Base-by-base conservation (phyloP, 352 stramenopile genomes). In the Phytopythium oedochilum region DNA sequence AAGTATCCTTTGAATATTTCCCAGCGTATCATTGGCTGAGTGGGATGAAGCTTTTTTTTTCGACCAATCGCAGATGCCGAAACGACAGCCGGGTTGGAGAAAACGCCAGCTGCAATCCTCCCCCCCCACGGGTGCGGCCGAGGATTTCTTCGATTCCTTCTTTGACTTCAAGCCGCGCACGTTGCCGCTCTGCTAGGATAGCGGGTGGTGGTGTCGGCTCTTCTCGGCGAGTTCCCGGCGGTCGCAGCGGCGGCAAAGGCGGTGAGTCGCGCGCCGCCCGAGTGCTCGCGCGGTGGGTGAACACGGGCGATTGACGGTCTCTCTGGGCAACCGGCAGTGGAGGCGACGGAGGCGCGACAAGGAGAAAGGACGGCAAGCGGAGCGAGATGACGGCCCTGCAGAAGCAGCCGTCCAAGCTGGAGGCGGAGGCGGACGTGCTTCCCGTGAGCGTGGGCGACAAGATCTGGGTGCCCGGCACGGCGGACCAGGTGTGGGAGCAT, bases 401-500 rank as follows among this genome's bases (percentile, higher is more conserved):
- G 55, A 82, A 81, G 40, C 80, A 92, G 66, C 72, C 80, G 43
- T 73, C 73, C 56, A 89, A 89, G 71, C 69, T 68, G 49, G 75
- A 89, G 54, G 68, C 75, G 18, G 73, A 83, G 46, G 49, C 60
- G n/a, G 85, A 92, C 49, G 54, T 91, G 52, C 66, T 92, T 40
- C 85, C 85, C 18, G 82, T 95, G 51, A 73, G 86, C 43, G 65
- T 94, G 23, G 80, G 81, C 23, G 63, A 88, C 55, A 69, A 54
- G 18, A 78, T 94, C 40, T 95, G 86, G 86, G 68, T 95, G 35
- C 86, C 83, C 17, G 80, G 79, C 46, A 61, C 59, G 15, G 26
- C 39, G 26, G 80, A 94, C 10, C 68, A 69, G 31, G 82, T 94
- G 38, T 94, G 86, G 86, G 83, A 94, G 64, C 74, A 76, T 40